Conservation (phyloP, 2,329 filamentous ascomycete genomes). For the Alternaria postmessia region DNA sequence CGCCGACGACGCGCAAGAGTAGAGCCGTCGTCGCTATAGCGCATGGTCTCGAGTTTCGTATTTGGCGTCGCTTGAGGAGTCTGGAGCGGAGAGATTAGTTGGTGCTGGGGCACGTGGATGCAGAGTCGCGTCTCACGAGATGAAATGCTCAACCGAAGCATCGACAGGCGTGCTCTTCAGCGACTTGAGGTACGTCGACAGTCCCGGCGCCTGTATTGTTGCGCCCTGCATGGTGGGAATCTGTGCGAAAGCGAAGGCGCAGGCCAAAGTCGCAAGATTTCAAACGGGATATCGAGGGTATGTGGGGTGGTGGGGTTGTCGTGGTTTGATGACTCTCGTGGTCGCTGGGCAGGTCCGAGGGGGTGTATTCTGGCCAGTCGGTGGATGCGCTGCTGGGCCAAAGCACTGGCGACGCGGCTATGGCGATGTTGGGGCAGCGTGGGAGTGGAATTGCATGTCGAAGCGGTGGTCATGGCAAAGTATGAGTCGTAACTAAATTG, state of each 20-base stretch:
- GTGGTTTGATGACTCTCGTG: background rate
- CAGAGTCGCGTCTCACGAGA: slow-evolving; percentile 68
- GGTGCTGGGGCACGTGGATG: background rate
- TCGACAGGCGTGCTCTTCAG: slow-evolving; percentile 76
- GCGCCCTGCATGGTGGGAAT: slow-evolving; percentile 37
- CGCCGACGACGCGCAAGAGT: slow-evolving; percentile 84
- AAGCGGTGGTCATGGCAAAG: slow-evolving; percentile 1
- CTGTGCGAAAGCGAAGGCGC: background rate
- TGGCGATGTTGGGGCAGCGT: background rate
- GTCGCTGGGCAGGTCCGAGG: background rate
- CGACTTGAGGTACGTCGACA: slow-evolving; percentile 80
- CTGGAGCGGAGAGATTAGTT: slow-evolving; percentile 54
- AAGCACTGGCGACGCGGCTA: background rate
- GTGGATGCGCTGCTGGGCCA: background rate
- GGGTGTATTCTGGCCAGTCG: background rate
- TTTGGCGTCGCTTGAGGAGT: slow-evolving; percentile 89
- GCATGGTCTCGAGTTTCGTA: slow-evolving; percentile 85
- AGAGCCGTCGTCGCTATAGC: slow-evolving; percentile 91
- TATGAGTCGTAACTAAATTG: slow-evolving; percentile 18
- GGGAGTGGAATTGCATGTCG: slow-evolving; percentile 8
- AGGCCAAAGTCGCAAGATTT: background rate
- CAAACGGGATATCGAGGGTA: slow-evolving; percentile 10
- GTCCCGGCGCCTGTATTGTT: slow-evolving; percentile 67
- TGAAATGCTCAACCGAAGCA: slow-evolving; percentile 81
- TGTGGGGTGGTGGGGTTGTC: slow-evolving; percentile 33